Evolutionary conservation across 2,329 filamentous ascomycete genomes (phyloP), one percentile per base, ranked within the genome.

Genomic region (Sporothrix brunneoviolacea): DNA sequence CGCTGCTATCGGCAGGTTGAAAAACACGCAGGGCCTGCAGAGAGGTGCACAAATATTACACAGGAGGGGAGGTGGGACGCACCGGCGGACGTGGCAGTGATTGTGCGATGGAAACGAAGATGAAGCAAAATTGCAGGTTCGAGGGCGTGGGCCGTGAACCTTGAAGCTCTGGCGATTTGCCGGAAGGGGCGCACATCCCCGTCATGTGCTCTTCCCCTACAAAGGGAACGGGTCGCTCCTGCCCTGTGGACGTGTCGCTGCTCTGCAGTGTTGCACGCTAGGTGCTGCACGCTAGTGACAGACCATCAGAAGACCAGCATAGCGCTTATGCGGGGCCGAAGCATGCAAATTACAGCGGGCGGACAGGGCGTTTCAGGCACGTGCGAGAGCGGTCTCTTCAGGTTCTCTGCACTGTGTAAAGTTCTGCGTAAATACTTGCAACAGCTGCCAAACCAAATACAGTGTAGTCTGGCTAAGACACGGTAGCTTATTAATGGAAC

Each of bases 311-410:
- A 9, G 18, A 16, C 36, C 22, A 40, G 24, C 28, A 41, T 48
- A 48, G 45, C 37, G 45, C 45, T 32, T 27, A 39, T 39, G 45
- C 45, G 45, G 45, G 45, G 45, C 45, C 19, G 36, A 13, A 16
- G 10, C 24, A 10, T 33, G 19, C 28, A 24, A 33, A 48, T 39
- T 48, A 48, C 37, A 48, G 45, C 16, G 37, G 37, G 3, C 22
- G 27, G 12, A 9, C 44, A 27, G 22, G 36, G n/a, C 18, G 36
- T 38, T 19, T 16, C 5, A 38, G 36, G 6, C 24, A 28, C 10
- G 24, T 28, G 24, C 24, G 24, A 28, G 24, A 28, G 6, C 10
- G 5, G 5, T 28, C 6, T 5, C 24, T 5, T 5, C 24, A 28
- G 24, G 10, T 10, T 28, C 6, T 28, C 6, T 10, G 10, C 10